Evolutionary conservation across 306 rosid genomes (phyloP).

Genomic region (Glycine tomentella): DNA sequence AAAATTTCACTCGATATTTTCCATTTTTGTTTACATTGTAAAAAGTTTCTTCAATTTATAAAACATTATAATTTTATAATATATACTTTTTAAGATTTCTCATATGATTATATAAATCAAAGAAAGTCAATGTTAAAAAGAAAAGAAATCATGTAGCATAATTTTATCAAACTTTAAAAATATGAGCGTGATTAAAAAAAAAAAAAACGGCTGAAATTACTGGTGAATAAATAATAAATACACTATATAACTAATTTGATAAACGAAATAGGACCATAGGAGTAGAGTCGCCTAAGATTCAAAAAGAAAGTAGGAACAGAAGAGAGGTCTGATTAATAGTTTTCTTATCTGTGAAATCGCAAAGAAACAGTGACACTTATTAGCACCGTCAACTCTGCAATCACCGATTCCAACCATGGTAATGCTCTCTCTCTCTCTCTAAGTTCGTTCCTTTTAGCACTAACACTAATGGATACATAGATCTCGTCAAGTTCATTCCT

Average conservation of each 20-base stretch:
- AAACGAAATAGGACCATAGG: background rate
- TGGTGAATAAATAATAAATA: background rate
- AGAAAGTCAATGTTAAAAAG: background rate
- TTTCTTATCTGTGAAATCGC: background rate
- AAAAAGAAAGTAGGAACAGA: background rate
- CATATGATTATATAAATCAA: background rate
- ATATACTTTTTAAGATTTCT: background rate
- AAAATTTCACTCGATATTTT: background rate
- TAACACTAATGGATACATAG: slow-evolving; percentile 10
- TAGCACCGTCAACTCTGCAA: background rate
- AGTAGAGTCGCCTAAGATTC: background rate
- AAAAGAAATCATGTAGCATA: background rate
- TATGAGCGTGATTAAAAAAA: background rate
- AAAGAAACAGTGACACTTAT: background rate
- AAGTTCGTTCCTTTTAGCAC: too few relatives aligned
- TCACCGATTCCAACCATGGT: background rate
- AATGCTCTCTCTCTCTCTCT: background rate
- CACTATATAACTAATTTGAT: background rate
- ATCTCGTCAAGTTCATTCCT: slow-evolving; percentile 41
- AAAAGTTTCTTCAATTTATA: background rate
- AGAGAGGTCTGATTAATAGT: background rate
- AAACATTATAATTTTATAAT: background rate
- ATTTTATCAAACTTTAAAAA: background rate
- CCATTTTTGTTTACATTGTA: background rate
- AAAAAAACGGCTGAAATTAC: background rate